Evolutionary conservation across 2,329 filamentous ascomycete genomes (phyloP), one percentile per base, ranked within the genome.

Genomic region (Tolypocladium nubicola): DNA sequence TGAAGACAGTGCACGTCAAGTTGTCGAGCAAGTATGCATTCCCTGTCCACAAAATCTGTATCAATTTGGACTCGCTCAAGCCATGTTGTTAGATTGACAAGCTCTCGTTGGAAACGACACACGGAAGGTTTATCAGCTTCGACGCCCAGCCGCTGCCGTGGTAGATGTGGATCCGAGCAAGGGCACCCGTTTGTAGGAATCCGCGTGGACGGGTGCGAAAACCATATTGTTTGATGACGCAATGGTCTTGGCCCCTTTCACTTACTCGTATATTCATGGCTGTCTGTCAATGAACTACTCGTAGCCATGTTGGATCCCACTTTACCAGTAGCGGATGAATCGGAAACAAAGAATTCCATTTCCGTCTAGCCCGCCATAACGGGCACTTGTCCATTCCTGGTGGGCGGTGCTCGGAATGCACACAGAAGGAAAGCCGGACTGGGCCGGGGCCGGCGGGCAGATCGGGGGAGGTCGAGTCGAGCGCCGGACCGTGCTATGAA

Each of bases 101-200:
- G 11, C 47, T 63, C 7, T 45, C 47, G 2, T 38, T 55, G n/a
- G 56, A 58, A 13, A 62, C 57, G n/a, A 62, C 59, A 35, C 59
- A 59, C 49, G 61, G 57, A 6, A 62, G 55, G 37, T 63, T 63
- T 35, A 35, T 60, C 38, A 52, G 38, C 43, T 55, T 55, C 43
- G 39, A 56, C 41, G 60, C 58, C 8, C 50, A 56, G 40, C 56
- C 47, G 26, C 56, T 62, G 23, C 56, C 57, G 14, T 62, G 59
- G 61, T 63, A 50, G 26, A 30, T 6, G 26, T 30, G 26, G 26
- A 30, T 30, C 26, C 26, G 26, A 6, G 6, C 26, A 30, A 30
- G 47, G 13, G 14, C 37, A 38, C 14, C 37, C 2, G 37, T 4
- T 38, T 1, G 13, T 4, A 16, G 37, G 30, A 33, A 33, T 33